A percentile compares a stretch with the other conserved stretches of the same genome.
Conservation (phyloP, 805 yeast species). For the Nakazawaea populi region DNA sequence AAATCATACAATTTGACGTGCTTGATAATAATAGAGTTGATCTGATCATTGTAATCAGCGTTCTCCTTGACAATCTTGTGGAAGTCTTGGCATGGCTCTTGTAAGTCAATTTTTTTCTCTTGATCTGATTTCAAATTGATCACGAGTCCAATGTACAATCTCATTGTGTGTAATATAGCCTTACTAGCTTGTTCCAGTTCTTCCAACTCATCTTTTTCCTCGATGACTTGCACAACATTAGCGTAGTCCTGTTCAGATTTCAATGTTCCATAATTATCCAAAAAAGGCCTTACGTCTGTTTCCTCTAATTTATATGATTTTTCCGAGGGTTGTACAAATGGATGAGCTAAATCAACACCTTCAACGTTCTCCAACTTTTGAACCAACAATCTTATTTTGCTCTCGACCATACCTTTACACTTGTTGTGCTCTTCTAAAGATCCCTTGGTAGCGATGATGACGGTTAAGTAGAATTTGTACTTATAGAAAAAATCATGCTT, state of each 20-base stretch:
- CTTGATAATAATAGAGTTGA: conserved; percentile 57
- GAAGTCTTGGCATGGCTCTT: conserved; percentile 86
- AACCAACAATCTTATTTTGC: conserved; percentile 75
- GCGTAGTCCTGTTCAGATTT: conserved; percentile 42
- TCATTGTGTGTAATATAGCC: conserved; percentile 52
- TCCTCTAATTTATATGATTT: conserved; percentile 36
- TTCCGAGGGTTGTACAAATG: conserved; percentile 75
- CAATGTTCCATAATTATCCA: conserved; percentile 58
- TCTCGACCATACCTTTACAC: conserved; percentile 93
- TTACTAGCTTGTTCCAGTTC: neutral
- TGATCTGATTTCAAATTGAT: conserved; percentile 42
- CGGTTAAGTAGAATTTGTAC: conserved; percentile 82
- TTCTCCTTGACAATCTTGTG: conserved; percentile 74
- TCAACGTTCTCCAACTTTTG: conserved; percentile 73
- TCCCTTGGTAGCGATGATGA: conserved; percentile 72
- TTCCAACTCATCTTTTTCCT: conserved; percentile 21
- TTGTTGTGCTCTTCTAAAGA: conserved; percentile 76
- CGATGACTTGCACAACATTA: conserved; percentile 26
- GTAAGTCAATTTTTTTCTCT: conserved; percentile 71
- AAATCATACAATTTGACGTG: conserved; percentile 74
- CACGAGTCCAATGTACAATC: conserved; percentile 75
- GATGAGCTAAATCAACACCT: conserved; percentile 83
- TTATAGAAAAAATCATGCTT: conserved; percentile 78
- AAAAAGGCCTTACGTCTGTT: conserved; percentile 48
- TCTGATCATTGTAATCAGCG: conserved; percentile 56